Conservation (phyloP, 495 filamentous ascomycete species). For the Hypoxylon fuscum region DNA sequence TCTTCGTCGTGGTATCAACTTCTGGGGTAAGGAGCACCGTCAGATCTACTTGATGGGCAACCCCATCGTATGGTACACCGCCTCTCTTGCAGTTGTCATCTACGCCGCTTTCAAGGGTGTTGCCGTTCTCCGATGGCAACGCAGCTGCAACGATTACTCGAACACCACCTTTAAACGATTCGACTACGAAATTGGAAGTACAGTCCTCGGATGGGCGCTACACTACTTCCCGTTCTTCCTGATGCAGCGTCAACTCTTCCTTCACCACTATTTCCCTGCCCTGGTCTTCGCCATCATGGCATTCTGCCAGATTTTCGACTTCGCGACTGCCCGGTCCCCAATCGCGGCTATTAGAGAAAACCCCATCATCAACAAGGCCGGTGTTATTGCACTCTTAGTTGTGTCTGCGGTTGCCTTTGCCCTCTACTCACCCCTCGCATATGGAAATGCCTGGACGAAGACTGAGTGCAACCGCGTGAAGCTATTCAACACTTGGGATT, state of each 20-base stretch:
- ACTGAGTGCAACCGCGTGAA: conserved; percentile 85
- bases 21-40: conserved; percentile 94
- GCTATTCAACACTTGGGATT: conserved; percentile 90
- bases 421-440: conserved; percentile 86
- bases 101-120: conserved; percentile 88
- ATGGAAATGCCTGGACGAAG: conserved; percentile 94
- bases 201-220: conserved; percentile 91
- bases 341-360: conserved; percentile 73
- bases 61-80: conserved; percentile 93
- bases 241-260: conserved; percentile 96
- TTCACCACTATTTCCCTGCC: conserved; percentile 97
- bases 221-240: conserved; percentile 98
- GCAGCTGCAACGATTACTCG: conserved; percentile 85
- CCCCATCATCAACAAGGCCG: conserved; percentile 74
- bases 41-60: conserved; percentile 98
- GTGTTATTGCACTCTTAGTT: conserved; percentile 75
- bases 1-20: conserved; percentile 95
- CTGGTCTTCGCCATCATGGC: conserved; percentile 93
- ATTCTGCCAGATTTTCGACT: conserved; percentile 89
- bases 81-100: conserved; percentile 78
- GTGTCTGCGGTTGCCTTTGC: conserved; percentile 79
- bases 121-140: conserved; percentile 91
- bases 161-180: conserved; percentile 88
- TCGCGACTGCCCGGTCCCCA: conserved; percentile 72
- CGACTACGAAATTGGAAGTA: conserved; percentile 93